These are phyloP conservation scores for Stachybotrys echinatus DNA, from an alignment of 2,329 filamentous ascomycete genomes.

Conservation along the genomic window DNA sequence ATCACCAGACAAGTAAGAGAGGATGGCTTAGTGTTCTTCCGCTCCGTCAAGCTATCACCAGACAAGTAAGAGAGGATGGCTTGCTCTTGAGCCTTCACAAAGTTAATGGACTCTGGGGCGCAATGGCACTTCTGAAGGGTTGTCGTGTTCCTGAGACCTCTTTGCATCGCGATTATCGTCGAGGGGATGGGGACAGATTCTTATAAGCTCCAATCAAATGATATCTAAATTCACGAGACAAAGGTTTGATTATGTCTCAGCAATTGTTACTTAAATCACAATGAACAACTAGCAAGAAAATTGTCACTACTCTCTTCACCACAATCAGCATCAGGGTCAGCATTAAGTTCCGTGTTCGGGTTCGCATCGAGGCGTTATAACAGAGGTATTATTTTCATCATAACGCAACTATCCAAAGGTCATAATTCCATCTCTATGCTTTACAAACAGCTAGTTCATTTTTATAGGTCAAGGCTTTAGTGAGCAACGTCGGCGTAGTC, in stretches of 20 bases:
- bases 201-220: not conserved
- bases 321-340: no score
- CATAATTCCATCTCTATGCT: no score
- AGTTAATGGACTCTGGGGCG: not conserved
- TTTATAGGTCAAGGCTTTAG: no score
- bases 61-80: not conserved
- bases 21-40: not conserved
- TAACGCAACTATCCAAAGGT: no score
- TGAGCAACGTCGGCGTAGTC: not conserved
- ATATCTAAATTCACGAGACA: not conserved
- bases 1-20: not conserved
- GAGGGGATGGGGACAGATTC: not conserved
- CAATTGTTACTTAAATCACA: not conserved
- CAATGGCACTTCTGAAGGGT: not conserved
- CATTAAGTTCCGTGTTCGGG: no score
- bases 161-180: no score
- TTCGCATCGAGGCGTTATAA: no score
- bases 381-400: no score
- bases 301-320: no score
- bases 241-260: not conserved
- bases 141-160: not conserved
- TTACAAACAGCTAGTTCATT: no score
- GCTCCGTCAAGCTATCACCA: not conserved
- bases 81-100: not conserved
- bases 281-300: not conserved